A percentile compares a stretch with the other conserved stretches of the same genome.
These are phyloP conservation scores for Hirschioporus abietinus DNA, from an alignment of 768 basidiomycete genomes.

Conservation along the genomic window DNA sequence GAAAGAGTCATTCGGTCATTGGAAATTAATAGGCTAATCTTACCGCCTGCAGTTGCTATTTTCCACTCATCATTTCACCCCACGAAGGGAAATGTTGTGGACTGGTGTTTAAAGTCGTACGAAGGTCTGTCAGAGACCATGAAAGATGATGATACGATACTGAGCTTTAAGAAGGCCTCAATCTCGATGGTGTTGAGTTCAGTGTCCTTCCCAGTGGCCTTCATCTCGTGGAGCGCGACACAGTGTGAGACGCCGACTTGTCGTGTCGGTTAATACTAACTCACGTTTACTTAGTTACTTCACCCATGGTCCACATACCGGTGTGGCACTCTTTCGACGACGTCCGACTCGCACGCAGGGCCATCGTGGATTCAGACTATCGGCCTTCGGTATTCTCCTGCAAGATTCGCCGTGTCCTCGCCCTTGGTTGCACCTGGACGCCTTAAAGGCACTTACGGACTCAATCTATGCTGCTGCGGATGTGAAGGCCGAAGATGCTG, in stretches of 20 bases:
- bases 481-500: slow-evolving; percentile 5
- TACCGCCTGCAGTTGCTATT: slow-evolving; percentile 54
- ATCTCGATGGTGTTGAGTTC: slow-evolving; percentile 71
- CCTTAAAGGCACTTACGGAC: slow-evolving; percentile 55
- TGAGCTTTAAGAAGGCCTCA: slow-evolving; percentile 41
- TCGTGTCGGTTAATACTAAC: slow-evolving; percentile 6
- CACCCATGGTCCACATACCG: slow-evolving; percentile 60
- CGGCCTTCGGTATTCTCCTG: slow-evolving; percentile 70
- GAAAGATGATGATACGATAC: neutral
- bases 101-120: slow-evolving; percentile 71
- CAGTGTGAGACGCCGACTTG: slow-evolving; percentile 45
- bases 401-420: slow-evolving; percentile 58
- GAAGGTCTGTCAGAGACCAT: slow-evolving; percentile 43
- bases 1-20: neutral
- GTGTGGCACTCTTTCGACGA: slow-evolving; percentile 70
- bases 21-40: neutral
- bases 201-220: slow-evolving; percentile 78
- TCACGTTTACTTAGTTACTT: slow-evolving; percentile 50
- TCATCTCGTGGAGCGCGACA: slow-evolving; percentile 73
- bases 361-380: slow-evolving; percentile 75
- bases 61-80: slow-evolving; percentile 85
- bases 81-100: slow-evolving; percentile 71
- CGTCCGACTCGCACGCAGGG: slow-evolving; percentile 64
- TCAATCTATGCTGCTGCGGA: slow-evolving; percentile 41
- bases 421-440: slow-evolving; percentile 69